A percentile compares a stretch with the other conserved stretches of the same genome.
phyloP scores from a whole-genome alignment of 768 basidiomycete species.

The Pisolithus albus region DNA sequence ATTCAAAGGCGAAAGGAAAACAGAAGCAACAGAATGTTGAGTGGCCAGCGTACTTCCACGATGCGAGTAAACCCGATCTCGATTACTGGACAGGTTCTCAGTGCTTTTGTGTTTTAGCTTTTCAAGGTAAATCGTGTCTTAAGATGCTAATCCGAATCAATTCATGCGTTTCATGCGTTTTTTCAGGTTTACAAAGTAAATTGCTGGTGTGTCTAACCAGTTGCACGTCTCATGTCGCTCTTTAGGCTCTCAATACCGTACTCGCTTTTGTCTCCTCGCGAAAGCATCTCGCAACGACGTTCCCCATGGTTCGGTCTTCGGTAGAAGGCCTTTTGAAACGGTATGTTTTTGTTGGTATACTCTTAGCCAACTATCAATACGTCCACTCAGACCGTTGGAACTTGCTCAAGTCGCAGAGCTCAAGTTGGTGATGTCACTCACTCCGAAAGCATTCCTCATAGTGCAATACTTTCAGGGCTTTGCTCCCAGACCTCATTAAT shows the following conservation, averaged over 20 bases:
- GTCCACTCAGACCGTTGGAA: conserved; percentile 61
- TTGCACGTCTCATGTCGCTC: neutral
- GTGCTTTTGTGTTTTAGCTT: conserved; percentile 30
- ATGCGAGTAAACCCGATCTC: conserved; percentile 24
- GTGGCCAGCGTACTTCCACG: conserved; percentile 65
- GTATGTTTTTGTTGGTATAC: conserved; percentile 31
- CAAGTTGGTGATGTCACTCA: conserved; percentile 43
- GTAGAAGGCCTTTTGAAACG: conserved; percentile 74
- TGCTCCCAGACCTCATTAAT: conserved; percentile 74
- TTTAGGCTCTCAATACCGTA: conserved; percentile 80
- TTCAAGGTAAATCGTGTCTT: conserved; percentile 38
- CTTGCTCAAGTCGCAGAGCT: conserved; percentile 74
- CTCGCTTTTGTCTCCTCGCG: conserved; percentile 80
- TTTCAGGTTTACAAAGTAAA: conserved; percentile 40
- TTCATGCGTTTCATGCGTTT: neutral
- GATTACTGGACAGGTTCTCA: neutral
- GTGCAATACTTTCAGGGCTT: conserved; percentile 40
- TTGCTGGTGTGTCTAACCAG: neutral
- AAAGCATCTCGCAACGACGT: conserved; percentile 75
- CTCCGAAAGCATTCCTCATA: neutral
- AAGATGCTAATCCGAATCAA: neutral
- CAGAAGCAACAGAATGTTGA: conserved; percentile 14
- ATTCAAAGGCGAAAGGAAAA: conserved; percentile 11
- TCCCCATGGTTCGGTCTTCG: conserved; percentile 65
- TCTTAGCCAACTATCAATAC: neutral